Evolutionary conservation across 2,329 filamentous ascomycete genomes (phyloP).

Genomic region (Didymella pinodella): DNA sequence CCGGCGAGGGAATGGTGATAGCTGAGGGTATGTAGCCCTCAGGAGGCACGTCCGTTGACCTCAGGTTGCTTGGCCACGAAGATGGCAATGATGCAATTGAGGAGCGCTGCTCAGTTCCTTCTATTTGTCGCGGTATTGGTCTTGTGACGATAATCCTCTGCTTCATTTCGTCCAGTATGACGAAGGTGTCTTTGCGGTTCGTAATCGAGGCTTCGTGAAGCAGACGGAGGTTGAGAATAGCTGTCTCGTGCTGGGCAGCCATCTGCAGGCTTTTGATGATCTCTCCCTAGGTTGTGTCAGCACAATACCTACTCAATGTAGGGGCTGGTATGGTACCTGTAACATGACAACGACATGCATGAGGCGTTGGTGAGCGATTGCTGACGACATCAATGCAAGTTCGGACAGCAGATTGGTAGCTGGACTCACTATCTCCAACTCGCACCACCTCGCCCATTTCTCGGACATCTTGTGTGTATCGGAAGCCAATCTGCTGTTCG

Average conservation of each 20-base stretch:
- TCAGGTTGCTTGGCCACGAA: conserved; percentile 23
- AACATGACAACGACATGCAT: conserved; percentile 51
- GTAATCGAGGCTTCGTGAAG: conserved; percentile 51
- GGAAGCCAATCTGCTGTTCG: conserved; percentile 46
- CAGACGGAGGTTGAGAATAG: conserved; percentile 44
- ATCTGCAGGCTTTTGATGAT: conserved; percentile 52
- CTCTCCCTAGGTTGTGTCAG: conserved; percentile 42
- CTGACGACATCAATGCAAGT: conserved; percentile 29
- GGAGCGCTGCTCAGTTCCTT: conserved; percentile 14
- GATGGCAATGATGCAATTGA: conserved; percentile 28
- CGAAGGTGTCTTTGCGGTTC: conserved; percentile 46
- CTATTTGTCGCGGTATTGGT: conserved; percentile 32
- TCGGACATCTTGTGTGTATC: conserved; percentile 45
- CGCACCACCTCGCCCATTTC: conserved; percentile 49
- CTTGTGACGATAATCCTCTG: conserved; percentile 44
- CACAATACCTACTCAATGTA: background rate
- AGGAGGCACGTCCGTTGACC: conserved; percentile 15
- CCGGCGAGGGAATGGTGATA: conserved; percentile 28
- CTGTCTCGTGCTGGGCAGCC: conserved; percentile 44
- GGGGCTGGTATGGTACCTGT: background rate
- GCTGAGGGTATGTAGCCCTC: conserved; percentile 31
- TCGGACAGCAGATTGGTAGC: conserved; percentile 13
- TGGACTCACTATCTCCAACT: conserved; percentile 50
- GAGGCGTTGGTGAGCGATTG: conserved; percentile 48
- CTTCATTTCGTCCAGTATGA: conserved; percentile 48